phyloP scores from a whole-genome alignment of 176 grass and related monocot genomes.

The Bothriochloa decipiens region DNA sequence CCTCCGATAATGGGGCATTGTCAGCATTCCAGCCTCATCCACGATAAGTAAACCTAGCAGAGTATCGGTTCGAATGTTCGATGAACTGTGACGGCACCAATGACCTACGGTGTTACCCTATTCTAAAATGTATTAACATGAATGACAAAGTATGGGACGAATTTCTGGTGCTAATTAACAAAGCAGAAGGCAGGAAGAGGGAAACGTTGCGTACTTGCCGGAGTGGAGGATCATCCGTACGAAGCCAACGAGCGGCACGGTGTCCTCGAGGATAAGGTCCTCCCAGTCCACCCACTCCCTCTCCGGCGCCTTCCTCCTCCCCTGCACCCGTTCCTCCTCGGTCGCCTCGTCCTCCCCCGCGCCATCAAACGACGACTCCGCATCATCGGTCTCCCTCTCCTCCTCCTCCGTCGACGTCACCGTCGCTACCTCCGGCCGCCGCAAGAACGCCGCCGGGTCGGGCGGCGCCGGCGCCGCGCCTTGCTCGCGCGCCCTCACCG shows the following conservation, averaged over 20 bases:
- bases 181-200: not conserved
- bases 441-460: slow-evolving; percentile 57
- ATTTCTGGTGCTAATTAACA: not conserved
- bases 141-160: not conserved
- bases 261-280: slow-evolving; percentile 92
- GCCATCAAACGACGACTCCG: not conserved
- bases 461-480: slow-evolving; percentile 40
- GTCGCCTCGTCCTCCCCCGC: slow-evolving; percentile 17
- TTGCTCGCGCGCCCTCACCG: slow-evolving; percentile 45
- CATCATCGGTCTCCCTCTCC: slow-evolving; percentile 31
- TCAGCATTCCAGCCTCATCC: not conserved
- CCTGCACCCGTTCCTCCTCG: slow-evolving; percentile 7
- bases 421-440: slow-evolving; percentile 53
- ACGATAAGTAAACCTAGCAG: not conserved
- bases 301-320: slow-evolving; percentile 38
- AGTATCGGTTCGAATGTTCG: not conserved
- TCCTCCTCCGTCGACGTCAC: slow-evolving; percentile 34
- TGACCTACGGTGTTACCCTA: not conserved
- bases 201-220: slow-evolving; percentile 75
- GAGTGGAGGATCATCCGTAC: slow-evolving; percentile 98
- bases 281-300: slow-evolving; percentile 91
- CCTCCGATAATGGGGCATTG: not conserved
- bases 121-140: not conserved
- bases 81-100: not conserved
- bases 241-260: slow-evolving; percentile 87